Base-by-base conservation (phyloP, 2,329 filamentous ascomycete species). In the Falciphora oryzae region DNA sequence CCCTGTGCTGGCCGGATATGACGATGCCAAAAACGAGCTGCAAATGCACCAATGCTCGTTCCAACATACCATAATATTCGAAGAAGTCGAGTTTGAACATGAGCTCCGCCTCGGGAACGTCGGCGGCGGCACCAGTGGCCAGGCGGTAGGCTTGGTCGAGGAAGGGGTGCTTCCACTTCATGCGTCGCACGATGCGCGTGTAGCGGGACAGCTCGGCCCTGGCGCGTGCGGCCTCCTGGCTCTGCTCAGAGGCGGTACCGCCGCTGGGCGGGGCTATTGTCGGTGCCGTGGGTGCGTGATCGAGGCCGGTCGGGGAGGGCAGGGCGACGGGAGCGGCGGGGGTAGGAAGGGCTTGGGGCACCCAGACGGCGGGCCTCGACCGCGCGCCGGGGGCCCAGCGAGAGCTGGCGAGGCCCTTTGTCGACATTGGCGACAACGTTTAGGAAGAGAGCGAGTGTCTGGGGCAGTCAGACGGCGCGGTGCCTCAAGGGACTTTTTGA, bases 1-100 rank as follows among this genome's bases (percentile, higher is more conserved):
- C 57, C 63, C 61, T 29, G 50, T 67, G 65, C 59, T 50, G 18
- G 60, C 16, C 67, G 0, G 78, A 74, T 0, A 91, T 78, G 0
- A 73, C 72, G 6, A 90, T 79, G 10, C 83, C 85, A 65, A 87
- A 89, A 0, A 90, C 82, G 0, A 81, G 81, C n/a, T 90, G 81
- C 0, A 90, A 77, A 60, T 88, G 83, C 1, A 90, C 87, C 10
- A 92, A 79, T 0, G 88, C 88, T 35, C 89, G 85, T 75, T 92
- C 89, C 8, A 92, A 82, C 50, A 90, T 81, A 63, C 86, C 85
- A 76, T 92, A 92, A 73, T 89, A 92, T 71, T 92, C 89, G 75
- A 90, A 87, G 67, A 92, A 92, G 71, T 92, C 89, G 10, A 92
- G 81, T 73, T 92, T 91, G 78, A 92, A 92, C 81, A 91, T 91